Conservation (phyloP, 768 basidiomycete genomes). For the Lactifluus subvellereus region DNA sequence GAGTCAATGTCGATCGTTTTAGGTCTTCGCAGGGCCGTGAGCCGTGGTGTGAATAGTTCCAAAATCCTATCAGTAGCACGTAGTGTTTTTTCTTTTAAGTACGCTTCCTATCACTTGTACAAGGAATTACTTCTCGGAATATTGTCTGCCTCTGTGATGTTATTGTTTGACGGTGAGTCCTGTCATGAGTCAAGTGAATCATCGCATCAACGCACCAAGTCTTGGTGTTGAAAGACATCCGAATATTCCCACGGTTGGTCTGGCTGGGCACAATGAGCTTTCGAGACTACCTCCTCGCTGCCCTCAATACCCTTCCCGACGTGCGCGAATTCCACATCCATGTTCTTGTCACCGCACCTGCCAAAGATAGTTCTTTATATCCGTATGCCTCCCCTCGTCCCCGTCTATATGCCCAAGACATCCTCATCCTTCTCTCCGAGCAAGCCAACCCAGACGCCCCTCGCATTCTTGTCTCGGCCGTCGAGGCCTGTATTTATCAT, state of each 20-base stretch:
- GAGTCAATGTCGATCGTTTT: not conserved
- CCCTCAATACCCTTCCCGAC: conserved; percentile 7
- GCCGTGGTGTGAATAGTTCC: not conserved
- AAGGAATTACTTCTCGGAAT: too few relatives aligned
- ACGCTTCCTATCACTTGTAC: not conserved
- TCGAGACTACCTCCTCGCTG: conserved; percentile 17
- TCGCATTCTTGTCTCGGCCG: conserved; percentile 65
- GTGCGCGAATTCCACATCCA: conserved; percentile 58
- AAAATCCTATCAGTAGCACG: not conserved
- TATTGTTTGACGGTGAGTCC: not conserved
- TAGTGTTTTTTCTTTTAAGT: not conserved
- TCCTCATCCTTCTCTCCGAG: conserved; percentile 71
- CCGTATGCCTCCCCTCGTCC: conserved; percentile 67
- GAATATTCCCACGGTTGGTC: conserved; percentile 10
- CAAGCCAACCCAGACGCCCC: conserved; percentile 44
- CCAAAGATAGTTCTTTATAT: conserved; percentile 64
- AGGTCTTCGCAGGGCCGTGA: not conserved
- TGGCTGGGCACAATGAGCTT: conserved; percentile 9
- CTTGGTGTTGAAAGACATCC: too few relatives aligned
- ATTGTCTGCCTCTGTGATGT: too few relatives aligned
- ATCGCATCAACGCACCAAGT: too few relatives aligned
- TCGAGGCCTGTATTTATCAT: conserved; percentile 41
- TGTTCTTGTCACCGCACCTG: conserved; percentile 61
- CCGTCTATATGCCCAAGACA: conserved; percentile 64
- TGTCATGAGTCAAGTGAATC: not conserved